A percentile compares a stretch with the other conserved stretches of the same genome.
Evolutionary conservation across 176 grass and related monocot species (phyloP).

Genomic region (Saccharum spontaneum): DNA sequence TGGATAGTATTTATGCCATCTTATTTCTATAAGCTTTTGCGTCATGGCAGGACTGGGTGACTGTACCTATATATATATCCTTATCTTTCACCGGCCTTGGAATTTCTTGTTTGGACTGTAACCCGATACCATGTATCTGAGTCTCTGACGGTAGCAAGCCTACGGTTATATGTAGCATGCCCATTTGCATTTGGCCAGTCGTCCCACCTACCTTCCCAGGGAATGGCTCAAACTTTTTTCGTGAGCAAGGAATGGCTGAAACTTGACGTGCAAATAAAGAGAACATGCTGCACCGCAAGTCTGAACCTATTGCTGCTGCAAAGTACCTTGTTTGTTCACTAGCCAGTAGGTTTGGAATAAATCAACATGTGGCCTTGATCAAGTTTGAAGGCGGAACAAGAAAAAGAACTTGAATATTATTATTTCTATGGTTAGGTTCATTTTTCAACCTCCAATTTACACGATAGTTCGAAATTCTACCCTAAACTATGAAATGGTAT

Average conservation of each 20-base stretch:
- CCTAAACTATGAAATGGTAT: too few relatives aligned
- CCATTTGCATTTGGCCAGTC: slow-evolving; percentile 31
- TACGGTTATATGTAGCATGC: slow-evolving; percentile 17
- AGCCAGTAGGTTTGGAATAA: not conserved
- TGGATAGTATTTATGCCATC: slow-evolving; percentile 46
- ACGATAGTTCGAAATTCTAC: too few relatives aligned
- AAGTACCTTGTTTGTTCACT: slow-evolving; percentile 19
- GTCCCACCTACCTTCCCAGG: slow-evolving; percentile 30
- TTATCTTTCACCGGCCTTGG: slow-evolving; percentile 45
- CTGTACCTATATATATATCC: slow-evolving; percentile 18
- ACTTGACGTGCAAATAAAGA: slow-evolving; percentile 37
- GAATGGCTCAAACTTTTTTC: slow-evolving; percentile 33
- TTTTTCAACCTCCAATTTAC: too few relatives aligned
- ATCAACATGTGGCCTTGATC: not conserved
- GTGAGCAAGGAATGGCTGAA: slow-evolving; percentile 34
- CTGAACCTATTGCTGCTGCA: not conserved
- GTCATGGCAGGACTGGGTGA: slow-evolving; percentile 20
- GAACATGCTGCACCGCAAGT: not conserved
- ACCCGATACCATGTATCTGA: slow-evolving; percentile 20
- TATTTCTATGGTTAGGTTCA: not conserved
- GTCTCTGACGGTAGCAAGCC: slow-evolving; percentile 34
- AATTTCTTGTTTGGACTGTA: slow-evolving; percentile 42
- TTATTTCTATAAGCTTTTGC: slow-evolving; percentile 48
- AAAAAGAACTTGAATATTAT: not conserved
- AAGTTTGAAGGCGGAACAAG: not conserved